Evolutionary conservation across 2,329 filamentous ascomycete genomes (phyloP).

Genomic region (Xylaria sp.): DNA sequence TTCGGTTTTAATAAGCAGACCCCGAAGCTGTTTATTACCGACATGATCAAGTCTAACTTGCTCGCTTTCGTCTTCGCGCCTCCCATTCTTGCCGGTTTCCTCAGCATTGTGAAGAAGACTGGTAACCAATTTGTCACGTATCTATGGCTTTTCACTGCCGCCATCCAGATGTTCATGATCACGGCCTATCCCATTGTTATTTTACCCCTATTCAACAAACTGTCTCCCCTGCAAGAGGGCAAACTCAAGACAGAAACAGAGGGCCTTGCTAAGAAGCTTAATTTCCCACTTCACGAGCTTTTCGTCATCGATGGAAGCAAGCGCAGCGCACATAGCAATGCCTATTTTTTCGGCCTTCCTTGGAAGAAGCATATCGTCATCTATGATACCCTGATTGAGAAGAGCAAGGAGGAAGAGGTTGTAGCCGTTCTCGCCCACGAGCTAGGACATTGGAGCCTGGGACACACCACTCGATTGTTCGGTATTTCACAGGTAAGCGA

Average conservation of each 20-base stretch:
- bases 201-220: conserved; percentile 95
- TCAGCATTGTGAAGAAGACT: conserved; percentile 92
- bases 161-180: conserved; percentile 90
- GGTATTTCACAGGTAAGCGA: conserved; percentile 76
- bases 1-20: conserved; percentile 99
- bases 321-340: conserved; percentile 85
- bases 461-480: conserved; percentile 91
- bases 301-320: conserved; percentile 95
- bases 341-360: conserved; percentile 94
- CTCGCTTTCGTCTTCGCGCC: conserved; percentile 80
- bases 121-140: conserved; percentile 98
- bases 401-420: conserved; percentile 89
- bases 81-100: conserved; percentile 88
- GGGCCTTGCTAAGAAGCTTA: conserved; percentile 77
- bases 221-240: conserved; percentile 88
- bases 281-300: conserved; percentile 90
- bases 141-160: conserved; percentile 90
- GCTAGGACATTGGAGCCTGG: conserved; percentile 94
- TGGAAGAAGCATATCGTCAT: conserved; percentile 99
- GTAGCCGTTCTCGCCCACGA: conserved; percentile 95
- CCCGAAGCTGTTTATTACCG: conserved; percentile 81
- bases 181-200: conserved; percentile 96
- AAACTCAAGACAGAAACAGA: conserved; percentile 88
- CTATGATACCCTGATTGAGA: conserved; percentile 96
- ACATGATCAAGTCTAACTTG: conserved; percentile 89